Conservation (phyloP, 495 filamentous ascomycete genomes). For the Penicillium maclennaniae region DNA sequence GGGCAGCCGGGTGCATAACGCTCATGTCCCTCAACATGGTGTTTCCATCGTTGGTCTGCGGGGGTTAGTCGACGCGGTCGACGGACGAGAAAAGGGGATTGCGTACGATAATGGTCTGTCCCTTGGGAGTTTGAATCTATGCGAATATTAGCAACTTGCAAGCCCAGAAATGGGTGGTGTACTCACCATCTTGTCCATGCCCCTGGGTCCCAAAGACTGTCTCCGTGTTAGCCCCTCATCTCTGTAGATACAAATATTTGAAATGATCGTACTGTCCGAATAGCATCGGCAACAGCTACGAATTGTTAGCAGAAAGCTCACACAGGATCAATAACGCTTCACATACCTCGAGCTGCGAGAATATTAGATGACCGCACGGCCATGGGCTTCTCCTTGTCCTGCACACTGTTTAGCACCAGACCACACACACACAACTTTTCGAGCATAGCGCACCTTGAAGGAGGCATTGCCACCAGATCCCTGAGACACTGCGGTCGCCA, state of each 20-base stretch:
- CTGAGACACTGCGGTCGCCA: constrained; percentile 61
- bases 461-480: constrained; percentile 61
- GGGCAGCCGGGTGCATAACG: constrained; percentile 96
- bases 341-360: constrained; percentile 86
- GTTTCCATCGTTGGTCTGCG: constrained; percentile 90
- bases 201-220: constrained; percentile 66
- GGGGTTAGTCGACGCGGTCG: constrained; percentile 26
- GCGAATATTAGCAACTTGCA: constrained; percentile 20
- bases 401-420: constrained; percentile 44
- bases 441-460: constrained; percentile 64
- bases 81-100: constrained; percentile 9
- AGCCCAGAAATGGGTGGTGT: background rate
- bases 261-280: constrained; percentile 64
- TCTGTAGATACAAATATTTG: constrained; percentile 15
- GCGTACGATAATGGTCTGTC: constrained; percentile 85
- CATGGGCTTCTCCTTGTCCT: constrained; percentile 99
- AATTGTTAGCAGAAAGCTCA: constrained; percentile 14
- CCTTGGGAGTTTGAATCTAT: constrained; percentile 87
- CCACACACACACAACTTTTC: constrained; percentile 31
- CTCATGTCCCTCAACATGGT: constrained; percentile 98
- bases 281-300: constrained; percentile 90
- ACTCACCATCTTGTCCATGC: constrained; percentile 94
- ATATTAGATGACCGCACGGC: constrained; percentile 95
- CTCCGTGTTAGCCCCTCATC: constrained; percentile 44
- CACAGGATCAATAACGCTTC: background rate